A percentile compares a stretch with the other conserved stretches of the same genome.
Conservation (phyloP, 495 filamentous ascomycete species). For the Ascodesmis nigricans region DNA sequence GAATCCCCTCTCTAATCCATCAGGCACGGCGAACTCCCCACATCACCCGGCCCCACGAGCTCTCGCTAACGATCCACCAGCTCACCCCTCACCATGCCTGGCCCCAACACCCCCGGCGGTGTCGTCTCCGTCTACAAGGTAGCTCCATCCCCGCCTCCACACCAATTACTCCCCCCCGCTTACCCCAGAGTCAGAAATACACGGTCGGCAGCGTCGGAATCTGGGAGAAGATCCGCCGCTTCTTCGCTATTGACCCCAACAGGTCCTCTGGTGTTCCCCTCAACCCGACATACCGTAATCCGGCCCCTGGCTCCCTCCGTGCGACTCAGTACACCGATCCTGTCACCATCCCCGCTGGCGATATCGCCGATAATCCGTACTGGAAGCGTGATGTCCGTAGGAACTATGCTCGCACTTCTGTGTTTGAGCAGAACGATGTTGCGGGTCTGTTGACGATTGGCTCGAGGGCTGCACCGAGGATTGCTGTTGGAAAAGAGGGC, state of each 20-base stretch:
- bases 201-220: slow-evolving; percentile 79
- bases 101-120: too few relatives aligned
- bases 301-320: slow-evolving; percentile 57
- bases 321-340: slow-evolving; percentile 69
- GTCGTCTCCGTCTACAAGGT: slow-evolving; percentile 8
- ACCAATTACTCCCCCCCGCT: neutral
- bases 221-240: slow-evolving; percentile 63
- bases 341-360: slow-evolving; percentile 72
- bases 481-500: slow-evolving; percentile 68
- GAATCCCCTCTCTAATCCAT: too few relatives aligned
- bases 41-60: too few relatives aligned
- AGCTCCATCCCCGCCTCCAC: neutral
- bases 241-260: slow-evolving; percentile 63
- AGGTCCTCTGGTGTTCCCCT: slow-evolving; percentile 81
- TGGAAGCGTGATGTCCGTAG: slow-evolving; percentile 85
- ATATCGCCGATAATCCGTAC: slow-evolving; percentile 94
- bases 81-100: too few relatives aligned
- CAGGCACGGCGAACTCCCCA: too few relatives aligned
- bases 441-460: slow-evolving; percentile 72
- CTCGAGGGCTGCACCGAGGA: slow-evolving; percentile 55
- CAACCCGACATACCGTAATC: slow-evolving; percentile 80
- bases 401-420: slow-evolving; percentile 60
- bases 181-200: slow-evolving; percentile 68
- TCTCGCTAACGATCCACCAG: too few relatives aligned
- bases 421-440: slow-evolving; percentile 63